phyloP scores from a whole-genome alignment of 306 rosid genomes.

The Alnus glutinosa region DNA sequence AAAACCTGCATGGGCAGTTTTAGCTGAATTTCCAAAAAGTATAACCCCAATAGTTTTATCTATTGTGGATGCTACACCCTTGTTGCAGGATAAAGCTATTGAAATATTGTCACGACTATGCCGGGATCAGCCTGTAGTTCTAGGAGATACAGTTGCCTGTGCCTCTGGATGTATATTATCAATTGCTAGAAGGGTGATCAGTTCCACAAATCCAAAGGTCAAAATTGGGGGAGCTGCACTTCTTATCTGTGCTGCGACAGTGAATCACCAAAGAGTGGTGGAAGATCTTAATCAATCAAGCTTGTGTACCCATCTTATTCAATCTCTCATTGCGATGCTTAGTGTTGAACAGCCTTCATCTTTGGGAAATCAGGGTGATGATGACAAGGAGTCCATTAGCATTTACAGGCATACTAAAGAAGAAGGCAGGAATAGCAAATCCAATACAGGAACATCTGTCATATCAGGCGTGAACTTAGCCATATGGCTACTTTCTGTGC shows the following conservation, averaged over 20 bases:
- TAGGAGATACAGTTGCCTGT: constrained; percentile 66
- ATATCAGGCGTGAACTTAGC: constrained; percentile 70
- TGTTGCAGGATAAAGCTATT: constrained; percentile 84
- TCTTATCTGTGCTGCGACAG: constrained; percentile 82
- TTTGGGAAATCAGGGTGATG: constrained; percentile 40
- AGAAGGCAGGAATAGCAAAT: constrained; percentile 41
- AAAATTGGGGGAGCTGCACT: constrained; percentile 90
- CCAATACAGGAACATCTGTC: constrained; percentile 54
- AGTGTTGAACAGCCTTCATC: constrained; percentile 48
- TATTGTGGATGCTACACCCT: constrained; percentile 67
- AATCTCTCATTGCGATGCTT: constrained; percentile 77
- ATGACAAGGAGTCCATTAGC: constrained; percentile 60
- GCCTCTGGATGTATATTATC: constrained; percentile 78
- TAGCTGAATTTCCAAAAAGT: constrained; percentile 79
- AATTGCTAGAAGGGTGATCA: constrained; percentile 72
- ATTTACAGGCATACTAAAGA: constrained; percentile 63
- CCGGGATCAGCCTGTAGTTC: constrained; percentile 70
- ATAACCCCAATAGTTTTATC: constrained; percentile 79
- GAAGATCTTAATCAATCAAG: constrained; percentile 70
- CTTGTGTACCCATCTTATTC: constrained; percentile 63
- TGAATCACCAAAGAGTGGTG: constrained; percentile 68
- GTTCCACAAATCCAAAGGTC: constrained; percentile 66
- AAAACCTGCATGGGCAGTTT: constrained; percentile 90
- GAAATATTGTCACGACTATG: constrained; percentile 84
- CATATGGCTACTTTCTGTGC: constrained; percentile 85